Conservation (phyloP, 164 flowering plant genomes). For the Aristolochia californica region DNA sequence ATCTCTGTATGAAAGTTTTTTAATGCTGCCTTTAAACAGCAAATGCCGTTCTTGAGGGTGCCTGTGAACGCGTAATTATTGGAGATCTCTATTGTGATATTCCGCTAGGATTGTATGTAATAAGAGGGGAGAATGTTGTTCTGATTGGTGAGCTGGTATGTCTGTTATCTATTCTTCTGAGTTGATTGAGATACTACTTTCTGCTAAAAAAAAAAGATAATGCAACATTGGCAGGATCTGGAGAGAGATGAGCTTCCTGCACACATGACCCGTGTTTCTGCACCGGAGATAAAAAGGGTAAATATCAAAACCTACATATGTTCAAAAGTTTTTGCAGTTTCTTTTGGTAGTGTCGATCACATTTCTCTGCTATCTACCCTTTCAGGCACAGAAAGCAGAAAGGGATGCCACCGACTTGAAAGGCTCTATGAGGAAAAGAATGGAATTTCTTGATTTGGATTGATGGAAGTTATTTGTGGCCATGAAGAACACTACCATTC, state of each 20-base stretch:
- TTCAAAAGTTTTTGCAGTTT: neutral
- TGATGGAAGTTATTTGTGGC: conserved; percentile 4
- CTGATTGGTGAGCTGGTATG: conserved; percentile 86
- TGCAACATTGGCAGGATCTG: conserved; percentile 21
- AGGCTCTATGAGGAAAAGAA: conserved; percentile 91
- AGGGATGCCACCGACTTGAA: conserved; percentile 85
- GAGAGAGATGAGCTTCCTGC: conserved; percentile 46
- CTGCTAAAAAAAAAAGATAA: neutral
- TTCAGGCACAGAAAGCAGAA: conserved; percentile 69
- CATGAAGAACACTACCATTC: neutral
- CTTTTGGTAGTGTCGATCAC: neutral
- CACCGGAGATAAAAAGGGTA: conserved; percentile 34
- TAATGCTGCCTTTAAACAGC: conserved; percentile 34
- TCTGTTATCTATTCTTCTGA: neutral
- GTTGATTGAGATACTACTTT: no score
- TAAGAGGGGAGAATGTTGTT: conserved; percentile 95
- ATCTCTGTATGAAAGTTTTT: no score
- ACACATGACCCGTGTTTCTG: conserved; percentile 41
- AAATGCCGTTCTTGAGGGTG: conserved; percentile 92
- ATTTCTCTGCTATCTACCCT: neutral
- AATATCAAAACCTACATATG: neutral
- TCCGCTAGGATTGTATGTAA: conserved; percentile 84
- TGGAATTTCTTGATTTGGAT: conserved; percentile 92
- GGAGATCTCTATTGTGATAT: conserved; percentile 87
- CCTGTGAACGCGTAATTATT: conserved; percentile 88